Evolutionary conservation across 2,329 filamentous ascomycete genomes (phyloP), one percentile per base, ranked within the genome.

Genomic region (Cytospora chrysosperma): DNA sequence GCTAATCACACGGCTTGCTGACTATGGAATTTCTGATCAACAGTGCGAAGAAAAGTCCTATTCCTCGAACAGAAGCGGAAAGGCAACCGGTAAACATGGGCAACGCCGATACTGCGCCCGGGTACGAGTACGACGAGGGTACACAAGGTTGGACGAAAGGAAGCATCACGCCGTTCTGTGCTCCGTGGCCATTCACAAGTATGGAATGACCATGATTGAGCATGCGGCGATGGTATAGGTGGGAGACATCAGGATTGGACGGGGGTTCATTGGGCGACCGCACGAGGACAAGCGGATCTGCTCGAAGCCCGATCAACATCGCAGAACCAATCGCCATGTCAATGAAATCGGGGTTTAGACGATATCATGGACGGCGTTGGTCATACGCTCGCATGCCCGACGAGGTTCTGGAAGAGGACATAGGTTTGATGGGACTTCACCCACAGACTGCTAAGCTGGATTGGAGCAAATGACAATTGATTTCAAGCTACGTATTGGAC

Each of bases 41-140:
- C 70, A 96, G 95, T 99, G 61, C 91, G 93, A 76, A 92, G 94
- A 82, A 91, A 97, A 80, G 95, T 99, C 34, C 84, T 99, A 32
- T 99, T 99, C 78, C 85, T 98, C 63, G 95, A 99, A 76, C 88
- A 91, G 74, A 97, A 96, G 75, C 90, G 92, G 75, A 89, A 89
- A 75, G 83, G 84, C 62, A 88, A 85, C 78, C 84, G 78, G 72
- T 65, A 65, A 52, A 55, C 19, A 40, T 10, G n/a, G 10, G 4
- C 68, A 58, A 69, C 68, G 43, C 43, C 43, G 43, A 24, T 21
- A 12, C 43, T 13, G 21, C 10, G 8, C 19, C 21, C 2, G 43
- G 43, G 43, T 21, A 47, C n/a, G 43, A 24, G n/a, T 21, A 24
- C 43, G 43, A 47, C 55, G 67, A 28, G 56, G 17, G 54, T 27